These are phyloP conservation scores for Thelephora terrestris DNA, from an alignment of 1,284 basidiomycete species.

Conservation along the genomic window DNA sequence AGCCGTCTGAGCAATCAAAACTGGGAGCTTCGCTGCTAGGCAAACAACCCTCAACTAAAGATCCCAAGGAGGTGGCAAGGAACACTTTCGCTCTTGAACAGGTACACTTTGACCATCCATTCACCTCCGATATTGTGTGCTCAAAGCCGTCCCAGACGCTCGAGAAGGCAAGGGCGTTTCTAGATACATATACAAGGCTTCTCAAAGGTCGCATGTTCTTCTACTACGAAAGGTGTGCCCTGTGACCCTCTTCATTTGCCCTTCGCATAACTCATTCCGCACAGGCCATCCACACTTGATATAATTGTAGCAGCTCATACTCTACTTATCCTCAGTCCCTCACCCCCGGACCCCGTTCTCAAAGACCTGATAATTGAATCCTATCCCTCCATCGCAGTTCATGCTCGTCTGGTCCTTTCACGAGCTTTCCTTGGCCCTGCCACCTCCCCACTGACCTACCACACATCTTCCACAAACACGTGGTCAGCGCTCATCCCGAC, in stretches of 20 bases:
- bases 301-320: conserved; percentile 57
- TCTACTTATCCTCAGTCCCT: conserved; percentile 45
- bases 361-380: conserved; percentile 40
- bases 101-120: conserved; percentile 22
- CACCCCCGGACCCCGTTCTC: conserved; percentile 52
- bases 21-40: not conserved
- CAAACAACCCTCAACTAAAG: conserved; percentile 5
- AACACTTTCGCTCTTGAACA: conserved; percentile 55
- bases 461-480: conserved; percentile 9
- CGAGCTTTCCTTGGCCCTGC: conserved; percentile 20
- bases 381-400: conserved; percentile 45
- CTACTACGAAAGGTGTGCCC: conserved; percentile 22
- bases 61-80: conserved; percentile 29
- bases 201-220: conserved; percentile 44
- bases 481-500: conserved; percentile 14
- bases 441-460: conserved; percentile 14
- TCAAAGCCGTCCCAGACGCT: conserved; percentile 33
- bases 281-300: conserved; percentile 53
- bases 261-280: not conserved
- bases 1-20: conserved; percentile 7
- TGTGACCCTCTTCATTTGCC: conserved; percentile 2
- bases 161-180: conserved; percentile 43
- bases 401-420: conserved; percentile 41
- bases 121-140: not conserved
- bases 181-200: conserved; percentile 49